These are phyloP conservation scores for Suhomyces sp. DNA, from an alignment of 805 yeast genomes.

Conservation along the genomic window DNA sequence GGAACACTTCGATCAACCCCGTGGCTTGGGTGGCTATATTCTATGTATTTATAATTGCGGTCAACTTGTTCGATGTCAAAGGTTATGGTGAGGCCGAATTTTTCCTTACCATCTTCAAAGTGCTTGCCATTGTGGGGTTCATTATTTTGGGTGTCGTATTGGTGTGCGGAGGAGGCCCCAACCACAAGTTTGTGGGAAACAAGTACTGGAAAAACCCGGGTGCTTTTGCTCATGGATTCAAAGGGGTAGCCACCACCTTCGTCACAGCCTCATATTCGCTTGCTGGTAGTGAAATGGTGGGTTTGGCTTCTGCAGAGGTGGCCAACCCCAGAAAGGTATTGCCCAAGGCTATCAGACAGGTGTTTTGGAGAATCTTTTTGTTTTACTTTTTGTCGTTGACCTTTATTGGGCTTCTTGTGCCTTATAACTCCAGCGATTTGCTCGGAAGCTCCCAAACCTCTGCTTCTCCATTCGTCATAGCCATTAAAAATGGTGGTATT, in stretches of 20 bases:
- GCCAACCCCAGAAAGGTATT: constrained; percentile 36
- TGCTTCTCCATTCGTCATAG: constrained; percentile 29
- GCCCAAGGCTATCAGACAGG: constrained; percentile 43
- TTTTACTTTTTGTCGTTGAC: constrained; percentile 33
- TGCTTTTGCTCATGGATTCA: constrained; percentile 36
- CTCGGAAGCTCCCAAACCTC: constrained; percentile 18
- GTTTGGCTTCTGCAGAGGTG: constrained; percentile 39
- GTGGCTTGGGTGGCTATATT: constrained; percentile 38
- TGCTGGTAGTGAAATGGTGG: constrained; percentile 39
- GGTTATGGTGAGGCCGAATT: constrained; percentile 40
- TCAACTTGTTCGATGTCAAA: constrained; percentile 35
- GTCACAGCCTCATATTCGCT: constrained; percentile 37
- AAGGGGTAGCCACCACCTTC: constrained; percentile 37
- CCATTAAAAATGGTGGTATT: constrained; percentile 26
- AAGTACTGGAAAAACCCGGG: constrained; percentile 32
- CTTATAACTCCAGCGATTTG: constrained; percentile 15
- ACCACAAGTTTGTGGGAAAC: constrained; percentile 32
- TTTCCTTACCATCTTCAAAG: constrained; percentile 27
- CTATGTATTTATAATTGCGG: constrained; percentile 25
- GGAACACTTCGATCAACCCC: constrained; percentile 34
- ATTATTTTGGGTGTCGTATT: constrained; percentile 34
- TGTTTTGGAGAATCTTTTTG: constrained; percentile 41
- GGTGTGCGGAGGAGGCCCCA: constrained; percentile 40
- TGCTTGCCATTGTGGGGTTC: constrained; percentile 36
- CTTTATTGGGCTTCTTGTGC: constrained; percentile 22